Percentiles rank a stretch among this genome's conserved stretches.
Conservation (phyloP, 768 basidiomycete species). For the Termitomyces sp. region DNA sequence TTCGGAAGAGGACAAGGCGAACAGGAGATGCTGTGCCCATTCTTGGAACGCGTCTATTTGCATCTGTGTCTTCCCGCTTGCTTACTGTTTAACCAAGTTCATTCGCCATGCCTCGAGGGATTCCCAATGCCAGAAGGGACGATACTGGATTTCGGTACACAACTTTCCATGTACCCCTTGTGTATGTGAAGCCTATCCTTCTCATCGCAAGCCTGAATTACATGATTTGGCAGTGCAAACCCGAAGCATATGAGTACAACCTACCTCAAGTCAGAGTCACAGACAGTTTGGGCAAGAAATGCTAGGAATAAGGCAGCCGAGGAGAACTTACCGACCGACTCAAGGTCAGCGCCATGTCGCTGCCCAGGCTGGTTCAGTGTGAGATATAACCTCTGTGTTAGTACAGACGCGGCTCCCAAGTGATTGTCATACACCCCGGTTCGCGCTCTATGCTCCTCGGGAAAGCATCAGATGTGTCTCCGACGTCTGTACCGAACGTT, state of each 20-base stretch:
- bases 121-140: conserved; percentile 77
- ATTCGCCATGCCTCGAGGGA: conserved; percentile 68
- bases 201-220: background rate
- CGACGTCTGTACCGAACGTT: conserved; percentile 63
- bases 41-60: background rate
- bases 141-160: conserved; percentile 83
- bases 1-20: too few species aligned
- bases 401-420: conserved; percentile 69
- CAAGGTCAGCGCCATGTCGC: conserved; percentile 35
- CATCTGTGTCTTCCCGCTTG: background rate
- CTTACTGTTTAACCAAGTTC: background rate
- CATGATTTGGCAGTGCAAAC: conserved; percentile 50
- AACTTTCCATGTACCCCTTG: conserved; percentile 73
- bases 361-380: conserved; percentile 3
- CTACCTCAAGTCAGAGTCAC: conserved; percentile 74
- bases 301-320: conserved; percentile 48
- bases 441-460: conserved; percentile 73
- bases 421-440: conserved; percentile 78
- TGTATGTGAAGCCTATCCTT: conserved; percentile 36
- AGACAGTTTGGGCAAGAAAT: conserved; percentile 74
- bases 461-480: conserved; percentile 72
- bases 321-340: conserved; percentile 39
- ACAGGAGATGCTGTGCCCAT: background rate
- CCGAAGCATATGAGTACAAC: conserved; percentile 77
- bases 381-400: conserved; percentile 25